Evolutionary conservation across 1,284 basidiomycete genomes (phyloP), one percentile per base, ranked within the genome.

Genomic region (Flammula alnicola): DNA sequence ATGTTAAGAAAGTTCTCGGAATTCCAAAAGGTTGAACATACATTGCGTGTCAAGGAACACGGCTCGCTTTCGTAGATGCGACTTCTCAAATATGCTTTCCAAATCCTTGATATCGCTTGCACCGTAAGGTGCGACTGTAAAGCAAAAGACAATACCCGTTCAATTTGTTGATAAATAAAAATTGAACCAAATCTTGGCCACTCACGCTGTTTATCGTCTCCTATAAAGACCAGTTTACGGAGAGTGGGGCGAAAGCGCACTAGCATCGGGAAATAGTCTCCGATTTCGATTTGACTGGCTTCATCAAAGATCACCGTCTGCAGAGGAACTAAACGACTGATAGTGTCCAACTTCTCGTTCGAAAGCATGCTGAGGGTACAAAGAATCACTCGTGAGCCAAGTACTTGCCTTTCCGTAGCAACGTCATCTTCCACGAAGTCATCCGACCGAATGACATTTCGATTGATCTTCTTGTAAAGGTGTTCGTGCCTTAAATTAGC

Each of bases 361-460:
- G 86, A 82, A 0, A 91, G 73, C 85, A 89, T 91, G 60, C 76
- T 76, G 0, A 90, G 66, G 8, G 89, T 91, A 62, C 83, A 88
- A 0, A 91, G 71, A 14, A 91, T 74, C 1, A 90, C 80, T 58
- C 73, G 68, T 40, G 72, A 72, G n/a, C 65, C 77, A 36, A 67
- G 56, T 6, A 82, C 52, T 26, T 51, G 39, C 29, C 44, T 56
- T 52, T 44, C 54, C 23, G 44, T 44, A 38, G 5, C 51, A 48
- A 57, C 59, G n/a, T 7, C 27, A 0, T 33, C 59, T 14, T 43
- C 12, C 12, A 19, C 25, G 53, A 88, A 80, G 0, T 56, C 45
- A 44, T 76, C 67, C 8, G 83, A 82, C 6, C 66, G 61, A 45
- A 90, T 83, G 11, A 87, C 19, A 35, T 57, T 44, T 77, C 71